Base-by-base conservation (phyloP, 139 green algal species). In the Haematococcus lacustris region DNA sequence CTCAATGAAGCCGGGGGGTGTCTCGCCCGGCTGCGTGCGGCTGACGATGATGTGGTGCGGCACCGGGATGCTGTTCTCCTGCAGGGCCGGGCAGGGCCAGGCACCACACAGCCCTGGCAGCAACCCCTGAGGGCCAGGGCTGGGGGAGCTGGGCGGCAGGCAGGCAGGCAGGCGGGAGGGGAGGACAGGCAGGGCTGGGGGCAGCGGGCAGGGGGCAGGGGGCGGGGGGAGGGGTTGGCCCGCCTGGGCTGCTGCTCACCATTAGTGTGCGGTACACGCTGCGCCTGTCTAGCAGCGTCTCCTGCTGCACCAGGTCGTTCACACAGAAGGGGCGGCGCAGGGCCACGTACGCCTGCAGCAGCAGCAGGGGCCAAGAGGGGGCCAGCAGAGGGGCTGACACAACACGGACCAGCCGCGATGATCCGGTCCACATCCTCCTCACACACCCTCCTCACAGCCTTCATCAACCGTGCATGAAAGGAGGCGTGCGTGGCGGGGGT, bases 291-390 rank as follows among this genome's bases (percentile, higher is more conserved):
- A 97, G 78, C 62, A 98, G 83, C 17, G 88, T 72, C 61, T 93
- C 85, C 84, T 98, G 90, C 67, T 79, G 71, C 35, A 80, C 68
- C 43, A 97, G 80, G 73, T 98, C 91, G 78, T 99, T 99, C 68
- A 99, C 87, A 21, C 97, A 79, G 80, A 97, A 98, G 9, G 95
- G 95, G 66, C 88, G 87, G 35, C 89, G 76, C 71, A 97, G 80
- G 4, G 73, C 73, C 2, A 78, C 92, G 76, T 96, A 97, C 57
- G 34, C 60, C 30, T 47, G 72, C 92, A 76, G 93, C n/a, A n/a
- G n/a, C n/a, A 35, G n/a, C 57, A 35, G 9, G 57, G 21, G 13
- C 9, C 57, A 64, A 30, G 26, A n/a, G n/a, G n/a, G n/a, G n/a
- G n/a, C n/a, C n/a, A n/a, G n/a, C n/a, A n/a, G n/a, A n/a, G n/a